A percentile compares a stretch with the other conserved stretches of the same genome.
Conservation (phyloP, 2,329 filamentous ascomycete species). For the Phialocephala sp. region DNA sequence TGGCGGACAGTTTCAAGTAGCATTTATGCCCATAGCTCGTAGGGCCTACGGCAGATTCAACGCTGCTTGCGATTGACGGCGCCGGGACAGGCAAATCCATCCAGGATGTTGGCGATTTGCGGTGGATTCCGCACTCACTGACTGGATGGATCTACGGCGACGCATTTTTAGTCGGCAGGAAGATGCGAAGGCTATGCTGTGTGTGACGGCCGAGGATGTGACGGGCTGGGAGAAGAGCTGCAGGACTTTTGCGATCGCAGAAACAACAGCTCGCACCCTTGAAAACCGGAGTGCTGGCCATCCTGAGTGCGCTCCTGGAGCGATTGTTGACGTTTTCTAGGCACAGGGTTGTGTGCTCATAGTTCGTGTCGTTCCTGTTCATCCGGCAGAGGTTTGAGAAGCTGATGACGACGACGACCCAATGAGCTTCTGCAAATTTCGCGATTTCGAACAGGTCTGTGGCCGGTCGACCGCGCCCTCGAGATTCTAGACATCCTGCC, state of each 20-base stretch:
- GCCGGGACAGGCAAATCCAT: slow-evolving; percentile 30
- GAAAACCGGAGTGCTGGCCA: not conserved
- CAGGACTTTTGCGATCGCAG: slow-evolving; percentile 17
- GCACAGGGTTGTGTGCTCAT: slow-evolving; percentile 10
- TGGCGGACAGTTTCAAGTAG: slow-evolving; percentile 42
- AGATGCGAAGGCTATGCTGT: slow-evolving; percentile 25
- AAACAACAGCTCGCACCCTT: not conserved
- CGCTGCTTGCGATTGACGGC: slow-evolving; percentile 30
- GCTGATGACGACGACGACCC: slow-evolving; percentile 36
- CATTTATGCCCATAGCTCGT: slow-evolving; percentile 37
- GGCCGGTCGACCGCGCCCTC: slow-evolving; percentile 32
- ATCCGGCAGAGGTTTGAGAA: slow-evolving; percentile 27
- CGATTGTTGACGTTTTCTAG: slow-evolving; percentile 16
- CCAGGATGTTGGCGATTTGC: slow-evolving; percentile 31
- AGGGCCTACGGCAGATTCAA: slow-evolving; percentile 32
- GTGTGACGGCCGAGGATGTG: slow-evolving; percentile 30
- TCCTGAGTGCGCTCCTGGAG: not conserved
- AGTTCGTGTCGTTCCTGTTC: slow-evolving; percentile 25
- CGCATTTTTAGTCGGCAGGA: slow-evolving; percentile 34
- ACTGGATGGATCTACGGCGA: slow-evolving; percentile 37
- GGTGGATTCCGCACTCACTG: slow-evolving; percentile 31
- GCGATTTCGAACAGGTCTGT: slow-evolving; percentile 31
- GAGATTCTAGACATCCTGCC: slow-evolving; percentile 12
- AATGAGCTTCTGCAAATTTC: slow-evolving; percentile 30
- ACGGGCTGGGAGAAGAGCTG: slow-evolving; percentile 14